A percentile compares a stretch with the other conserved stretches of the same genome.
Conservation (phyloP, 441 rosid species). For the Rhodomyrtus psidioides region DNA sequence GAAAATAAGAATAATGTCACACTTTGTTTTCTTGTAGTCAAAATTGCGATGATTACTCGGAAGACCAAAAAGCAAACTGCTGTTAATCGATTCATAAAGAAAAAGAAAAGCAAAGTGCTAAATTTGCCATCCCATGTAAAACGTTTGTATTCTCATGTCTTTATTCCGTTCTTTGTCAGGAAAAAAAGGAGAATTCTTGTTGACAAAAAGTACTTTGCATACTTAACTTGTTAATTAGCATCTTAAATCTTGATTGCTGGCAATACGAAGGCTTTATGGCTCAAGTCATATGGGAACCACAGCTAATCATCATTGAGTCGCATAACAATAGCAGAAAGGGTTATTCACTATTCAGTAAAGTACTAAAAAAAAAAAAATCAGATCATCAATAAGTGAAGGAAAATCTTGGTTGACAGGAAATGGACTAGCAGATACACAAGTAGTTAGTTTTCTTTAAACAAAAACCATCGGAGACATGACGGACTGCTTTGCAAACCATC, state of each 20-base stretch:
- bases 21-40: background rate
- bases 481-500: background rate
- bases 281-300: background rate
- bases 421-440: background rate
- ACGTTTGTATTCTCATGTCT: background rate
- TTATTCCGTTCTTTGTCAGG: background rate
- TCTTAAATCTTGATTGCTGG: background rate
- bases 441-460: background rate
- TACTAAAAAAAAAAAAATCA: background rate
- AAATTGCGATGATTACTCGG: background rate
- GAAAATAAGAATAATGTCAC: background rate
- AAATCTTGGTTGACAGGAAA: background rate
- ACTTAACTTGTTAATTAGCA: background rate
- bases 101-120: background rate
- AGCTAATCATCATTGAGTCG: background rate
- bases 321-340: background rate
- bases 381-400: background rate
- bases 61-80: background rate
- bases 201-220: background rate
- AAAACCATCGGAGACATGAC: background rate
- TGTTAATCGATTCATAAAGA: fast-evolving
- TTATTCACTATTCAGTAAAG: background rate
- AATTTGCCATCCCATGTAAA: background rate
- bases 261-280: background rate
- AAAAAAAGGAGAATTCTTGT: background rate